Percentiles rank a stretch among this genome's conserved stretches.
phyloP scores from a whole-genome alignment of 2,329 filamentous ascomycete genomes.

The Hypoxylon sp. region DNA sequence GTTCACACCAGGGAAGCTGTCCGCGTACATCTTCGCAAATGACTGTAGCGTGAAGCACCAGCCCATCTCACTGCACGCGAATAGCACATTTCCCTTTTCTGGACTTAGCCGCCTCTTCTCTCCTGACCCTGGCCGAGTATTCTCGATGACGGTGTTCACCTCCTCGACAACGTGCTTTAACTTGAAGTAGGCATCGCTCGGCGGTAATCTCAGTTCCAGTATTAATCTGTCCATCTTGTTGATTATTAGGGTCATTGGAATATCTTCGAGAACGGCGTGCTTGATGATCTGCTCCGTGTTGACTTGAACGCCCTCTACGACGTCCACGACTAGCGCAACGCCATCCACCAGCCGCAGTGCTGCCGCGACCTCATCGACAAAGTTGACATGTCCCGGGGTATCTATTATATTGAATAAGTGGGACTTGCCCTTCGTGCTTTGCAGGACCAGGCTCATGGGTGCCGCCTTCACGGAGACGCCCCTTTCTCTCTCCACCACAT shows the following conservation, averaged over 20 bases:
- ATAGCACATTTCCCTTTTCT: slow-evolving; percentile 98
- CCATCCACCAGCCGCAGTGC: slow-evolving; percentile 90
- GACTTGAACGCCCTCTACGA: slow-evolving; percentile 98
- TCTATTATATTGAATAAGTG: slow-evolving; percentile 96
- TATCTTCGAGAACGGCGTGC: slow-evolving; percentile 89
- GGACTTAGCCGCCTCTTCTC: slow-evolving; percentile 87
- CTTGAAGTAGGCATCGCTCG: slow-evolving; percentile 98
- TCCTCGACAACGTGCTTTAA: slow-evolving; percentile 98
- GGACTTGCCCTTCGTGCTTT: slow-evolving; percentile 91
- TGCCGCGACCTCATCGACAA: slow-evolving; percentile 95
- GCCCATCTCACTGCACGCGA: slow-evolving; percentile 91
- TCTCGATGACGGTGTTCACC: slow-evolving; percentile 96
- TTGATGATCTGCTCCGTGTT: slow-evolving; percentile 98
- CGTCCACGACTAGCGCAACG: slow-evolving; percentile 92
- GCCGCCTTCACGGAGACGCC: slow-evolving; percentile 93
- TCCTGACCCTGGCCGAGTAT: slow-evolving; percentile 84
- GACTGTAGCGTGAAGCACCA: slow-evolving; percentile 97
- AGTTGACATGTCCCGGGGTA: slow-evolving; percentile 98
- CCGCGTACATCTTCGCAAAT: slow-evolving; percentile 96
- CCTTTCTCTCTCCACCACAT: slow-evolving; percentile 88
- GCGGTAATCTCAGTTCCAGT: slow-evolving; percentile 92
- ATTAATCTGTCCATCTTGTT: slow-evolving; percentile 99
- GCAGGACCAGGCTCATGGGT: slow-evolving; percentile 93
- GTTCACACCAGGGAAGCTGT: slow-evolving; percentile 87
- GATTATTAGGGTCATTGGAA: slow-evolving; percentile 90